Evolutionary conservation across 116 monocot species (phyloP).

Genomic region (Phalaenopsis hybrid): DNA sequence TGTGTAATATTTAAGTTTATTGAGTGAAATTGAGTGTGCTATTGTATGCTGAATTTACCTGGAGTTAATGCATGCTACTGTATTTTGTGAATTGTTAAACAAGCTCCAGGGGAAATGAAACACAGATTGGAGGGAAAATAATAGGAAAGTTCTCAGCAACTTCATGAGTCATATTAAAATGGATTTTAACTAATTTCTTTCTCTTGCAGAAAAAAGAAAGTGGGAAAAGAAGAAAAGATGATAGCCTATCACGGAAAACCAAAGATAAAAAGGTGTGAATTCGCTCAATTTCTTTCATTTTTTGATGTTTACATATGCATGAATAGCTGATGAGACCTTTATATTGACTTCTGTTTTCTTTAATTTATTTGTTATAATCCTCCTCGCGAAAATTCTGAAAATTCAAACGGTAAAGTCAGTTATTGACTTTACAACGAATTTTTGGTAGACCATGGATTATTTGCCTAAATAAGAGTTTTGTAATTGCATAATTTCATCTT

Average conservation of each 20-base stretch:
- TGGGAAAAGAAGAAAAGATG: slow-evolving; percentile 59
- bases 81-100: not conserved
- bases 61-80: not conserved
- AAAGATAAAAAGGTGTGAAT: slow-evolving; percentile 55
- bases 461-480: not conserved
- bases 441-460: not conserved
- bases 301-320: not conserved
- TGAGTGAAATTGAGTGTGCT: not conserved
- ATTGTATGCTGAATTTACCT: not conserved
- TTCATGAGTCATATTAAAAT: not conserved
- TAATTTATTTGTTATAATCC: not conserved
- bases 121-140: not conserved
- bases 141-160: not conserved
- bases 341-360: not conserved
- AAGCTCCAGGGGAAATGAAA: not conserved
- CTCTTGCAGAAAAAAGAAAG: slow-evolving; percentile 52
- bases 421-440: not conserved
- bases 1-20: not conserved
- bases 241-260: slow-evolving; percentile 38
- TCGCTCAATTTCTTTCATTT: not conserved
- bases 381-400: not conserved
- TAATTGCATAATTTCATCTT: not conserved
- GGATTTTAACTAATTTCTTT: not conserved
- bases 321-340: not conserved
- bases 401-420: not conserved